Percentiles rank a stretch among this genome's conserved stretches.
Conservation (phyloP, 805 yeast genomes). For the Cyberlindnera suaveolens region DNA sequence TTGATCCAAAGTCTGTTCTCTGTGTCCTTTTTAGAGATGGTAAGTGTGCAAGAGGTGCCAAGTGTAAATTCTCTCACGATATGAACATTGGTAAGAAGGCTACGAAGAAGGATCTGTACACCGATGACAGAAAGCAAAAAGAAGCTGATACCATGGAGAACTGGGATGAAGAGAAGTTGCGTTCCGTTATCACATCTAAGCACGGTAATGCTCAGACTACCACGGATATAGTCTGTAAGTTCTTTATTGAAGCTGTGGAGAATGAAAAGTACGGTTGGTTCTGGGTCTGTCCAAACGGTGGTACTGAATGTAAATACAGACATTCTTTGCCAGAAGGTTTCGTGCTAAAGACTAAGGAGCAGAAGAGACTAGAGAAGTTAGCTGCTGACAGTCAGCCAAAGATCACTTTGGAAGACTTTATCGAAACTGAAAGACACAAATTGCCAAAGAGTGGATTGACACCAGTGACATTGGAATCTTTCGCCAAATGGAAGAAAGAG, state of each 20-base stretch:
- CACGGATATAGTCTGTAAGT: conserved; percentile 91
- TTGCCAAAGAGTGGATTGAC: conserved; percentile 69
- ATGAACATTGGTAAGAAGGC: conserved; percentile 79
- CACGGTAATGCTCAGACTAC: conserved; percentile 94
- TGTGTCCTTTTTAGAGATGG: conserved; percentile 89
- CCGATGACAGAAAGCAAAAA: conserved; percentile 70
- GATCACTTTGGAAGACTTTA: conserved; percentile 91
- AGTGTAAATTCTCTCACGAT: conserved; percentile 93
- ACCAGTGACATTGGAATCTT: conserved; percentile 79
- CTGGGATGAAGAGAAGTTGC: conserved; percentile 95
- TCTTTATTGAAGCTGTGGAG: conserved; percentile 93
- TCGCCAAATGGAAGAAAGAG: conserved; percentile 74
- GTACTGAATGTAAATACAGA: conserved; percentile 85
- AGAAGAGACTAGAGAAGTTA: conserved; percentile 79
- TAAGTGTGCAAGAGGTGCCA: conserved; percentile 69
- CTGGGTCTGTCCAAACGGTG: conserved; percentile 96
- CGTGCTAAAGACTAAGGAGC: conserved; percentile 94
- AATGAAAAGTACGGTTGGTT: conserved; percentile 98
- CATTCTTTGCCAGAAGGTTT: conserved; percentile 97
- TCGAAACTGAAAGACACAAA: conserved; percentile 86
- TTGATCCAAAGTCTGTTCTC: conserved; percentile 89
- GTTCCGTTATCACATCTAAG: conserved; percentile 79
- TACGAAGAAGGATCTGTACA: conserved; percentile 85
- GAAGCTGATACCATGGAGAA: conserved; percentile 86
- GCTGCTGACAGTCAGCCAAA: conserved; percentile 82